Evolutionary conservation across 2,329 filamentous ascomycete species (phyloP).

Genomic region (Fusarium dlaminii): DNA sequence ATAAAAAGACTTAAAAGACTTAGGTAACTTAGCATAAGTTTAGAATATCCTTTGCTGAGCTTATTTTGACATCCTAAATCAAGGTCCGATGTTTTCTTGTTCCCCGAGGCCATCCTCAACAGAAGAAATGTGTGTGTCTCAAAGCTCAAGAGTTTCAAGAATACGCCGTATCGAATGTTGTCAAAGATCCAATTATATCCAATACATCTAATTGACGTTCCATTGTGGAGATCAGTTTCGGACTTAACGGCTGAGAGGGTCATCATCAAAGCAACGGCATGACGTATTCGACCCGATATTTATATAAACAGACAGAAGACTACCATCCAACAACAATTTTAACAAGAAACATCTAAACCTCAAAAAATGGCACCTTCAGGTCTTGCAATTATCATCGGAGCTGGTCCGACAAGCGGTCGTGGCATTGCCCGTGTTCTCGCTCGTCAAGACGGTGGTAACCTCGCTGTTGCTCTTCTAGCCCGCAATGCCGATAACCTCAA

Average conservation of each 20-base stretch:
- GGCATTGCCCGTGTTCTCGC: slow-evolving; percentile 60
- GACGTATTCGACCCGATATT: slow-evolving; percentile 1
- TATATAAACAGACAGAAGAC: neutral
- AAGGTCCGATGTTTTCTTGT: too few relatives aligned
- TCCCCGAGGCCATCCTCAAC: too few relatives aligned
- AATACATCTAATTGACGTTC: neutral
- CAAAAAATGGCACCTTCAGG: slow-evolving; percentile 56
- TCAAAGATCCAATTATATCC: neutral
- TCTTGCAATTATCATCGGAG: slow-evolving; percentile 61
- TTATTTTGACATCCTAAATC: too few relatives aligned
- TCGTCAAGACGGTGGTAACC: slow-evolving; percentile 13
- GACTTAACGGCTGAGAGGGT: neutral
- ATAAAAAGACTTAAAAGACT: too few relatives aligned
- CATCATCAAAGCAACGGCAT: neutral
- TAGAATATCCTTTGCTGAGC: too few relatives aligned
- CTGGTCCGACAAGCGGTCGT: slow-evolving; percentile 60
- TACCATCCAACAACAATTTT: accelerated
- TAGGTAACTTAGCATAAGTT: too few relatives aligned
- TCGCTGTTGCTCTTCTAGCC: slow-evolving; percentile 32
- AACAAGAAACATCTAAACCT: neutral
- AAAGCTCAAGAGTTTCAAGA: too few relatives aligned
- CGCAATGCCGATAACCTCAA: slow-evolving; percentile 31
- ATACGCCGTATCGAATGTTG: too few relatives aligned
- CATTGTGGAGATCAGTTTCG: neutral
- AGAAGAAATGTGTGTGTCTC: too few relatives aligned